These are phyloP conservation scores for Amylocarpus encephaloides DNA, from an alignment of 2,329 filamentous ascomycete genomes.

Conservation along the genomic window DNA sequence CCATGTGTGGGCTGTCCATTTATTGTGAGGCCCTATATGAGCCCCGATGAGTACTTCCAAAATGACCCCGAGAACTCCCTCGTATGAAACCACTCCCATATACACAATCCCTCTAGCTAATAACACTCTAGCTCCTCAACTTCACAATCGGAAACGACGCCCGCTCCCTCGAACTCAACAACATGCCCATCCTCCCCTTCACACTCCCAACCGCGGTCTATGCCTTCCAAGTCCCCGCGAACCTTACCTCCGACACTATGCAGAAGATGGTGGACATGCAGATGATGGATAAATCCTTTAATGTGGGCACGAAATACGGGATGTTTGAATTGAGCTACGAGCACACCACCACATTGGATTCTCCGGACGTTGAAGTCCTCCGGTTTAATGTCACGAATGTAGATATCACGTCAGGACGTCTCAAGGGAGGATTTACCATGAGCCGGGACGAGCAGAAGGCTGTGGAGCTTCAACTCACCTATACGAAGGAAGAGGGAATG, in stretches of 20 bases:
- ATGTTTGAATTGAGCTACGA: not conserved
- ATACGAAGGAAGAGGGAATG: not conserved
- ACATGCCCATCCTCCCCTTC: not conserved
- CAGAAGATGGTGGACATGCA: not conserved
- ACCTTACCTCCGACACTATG: not conserved
- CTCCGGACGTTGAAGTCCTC: not conserved
- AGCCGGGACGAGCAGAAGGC: not conserved
- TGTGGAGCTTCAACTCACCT: not conserved
- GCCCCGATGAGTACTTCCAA: not conserved
- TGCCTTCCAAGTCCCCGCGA: not conserved
- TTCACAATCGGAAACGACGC: not conserved
- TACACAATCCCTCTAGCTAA: not conserved
- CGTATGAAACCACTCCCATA: not conserved
- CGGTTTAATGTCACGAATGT: not conserved
- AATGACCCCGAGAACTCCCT: not conserved
- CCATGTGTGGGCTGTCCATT: not conserved
- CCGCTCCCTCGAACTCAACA: not conserved
- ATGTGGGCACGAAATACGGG: not conserved
- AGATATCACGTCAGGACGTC: not conserved
- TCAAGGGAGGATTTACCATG: not conserved
- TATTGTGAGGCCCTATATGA: not conserved
- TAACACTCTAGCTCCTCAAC: not conserved
- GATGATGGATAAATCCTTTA: not conserved
- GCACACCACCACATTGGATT: not conserved
- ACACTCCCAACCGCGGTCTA: not conserved